These are phyloP conservation scores for Ceratocystis variospora DNA, from an alignment of 2,329 filamentous ascomycete genomes.

Conservation along the genomic window DNA sequence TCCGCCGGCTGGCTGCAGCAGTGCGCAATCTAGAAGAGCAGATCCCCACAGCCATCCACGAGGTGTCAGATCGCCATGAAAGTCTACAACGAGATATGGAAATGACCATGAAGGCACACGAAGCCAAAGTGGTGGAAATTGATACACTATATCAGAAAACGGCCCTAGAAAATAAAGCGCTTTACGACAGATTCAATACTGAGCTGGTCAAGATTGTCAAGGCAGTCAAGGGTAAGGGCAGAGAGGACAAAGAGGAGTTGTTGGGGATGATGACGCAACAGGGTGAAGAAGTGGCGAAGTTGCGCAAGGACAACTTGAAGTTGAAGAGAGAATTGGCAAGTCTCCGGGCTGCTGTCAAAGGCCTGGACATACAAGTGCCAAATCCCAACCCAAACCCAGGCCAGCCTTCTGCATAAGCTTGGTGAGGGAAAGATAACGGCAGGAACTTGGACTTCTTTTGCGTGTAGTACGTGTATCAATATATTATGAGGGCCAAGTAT, in stretches of 20 bases:
- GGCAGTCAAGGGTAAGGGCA: conserved; percentile 56
- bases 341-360: conserved; percentile 38
- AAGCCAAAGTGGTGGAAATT: conserved; percentile 65
- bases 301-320: conserved; percentile 75
- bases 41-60: conserved; percentile 45
- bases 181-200: conserved; percentile 87
- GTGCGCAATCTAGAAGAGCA: conserved; percentile 54
- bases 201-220: conserved; percentile 73
- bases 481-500: conserved; percentile 17
- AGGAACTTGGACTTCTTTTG: not conserved
- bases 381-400: not conserved
- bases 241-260: conserved; percentile 68
- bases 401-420: not conserved
- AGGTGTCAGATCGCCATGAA: conserved; percentile 47
- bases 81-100: conserved; percentile 58
- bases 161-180: conserved; percentile 78
- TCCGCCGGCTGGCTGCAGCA: conserved; percentile 40
- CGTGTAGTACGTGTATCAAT: conserved; percentile 14
- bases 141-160: conserved; percentile 82
- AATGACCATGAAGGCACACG: conserved; percentile 55
- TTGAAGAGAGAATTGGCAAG: conserved; percentile 72
- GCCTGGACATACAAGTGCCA: conserved; percentile 14
- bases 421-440: not conserved
- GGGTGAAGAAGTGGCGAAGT: conserved; percentile 59
- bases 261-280: conserved; percentile 56